These are phyloP conservation scores for Fusarium sp. DNA, from an alignment of 2,329 filamentous ascomycete genomes.

Conservation along the genomic window DNA sequence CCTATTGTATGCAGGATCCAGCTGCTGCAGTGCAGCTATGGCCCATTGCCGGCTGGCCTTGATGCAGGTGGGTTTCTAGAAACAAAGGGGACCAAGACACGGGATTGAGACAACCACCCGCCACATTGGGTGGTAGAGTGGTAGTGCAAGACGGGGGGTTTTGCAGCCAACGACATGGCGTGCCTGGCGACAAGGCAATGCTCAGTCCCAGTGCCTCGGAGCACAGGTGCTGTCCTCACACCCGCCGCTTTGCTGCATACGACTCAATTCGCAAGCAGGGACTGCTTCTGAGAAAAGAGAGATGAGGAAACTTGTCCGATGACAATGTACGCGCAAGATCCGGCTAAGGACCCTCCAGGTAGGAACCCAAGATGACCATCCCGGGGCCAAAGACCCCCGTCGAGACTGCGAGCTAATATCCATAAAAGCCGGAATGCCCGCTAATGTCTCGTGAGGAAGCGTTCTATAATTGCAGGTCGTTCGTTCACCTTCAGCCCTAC, in stretches of 20 bases:
- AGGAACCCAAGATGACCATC: constrained; percentile 12
- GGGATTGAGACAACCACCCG: constrained; percentile 29
- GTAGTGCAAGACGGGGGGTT: constrained; percentile 18
- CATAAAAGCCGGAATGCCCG: constrained; percentile 42
- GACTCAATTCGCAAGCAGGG: constrained; percentile 23
- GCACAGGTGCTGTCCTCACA: constrained; percentile 4
- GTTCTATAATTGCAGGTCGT: constrained; percentile 20
- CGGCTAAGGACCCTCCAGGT: constrained; percentile 14
- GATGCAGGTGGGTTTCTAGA: constrained; percentile 37
- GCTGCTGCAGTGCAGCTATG: constrained; percentile 9
- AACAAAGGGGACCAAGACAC: constrained; percentile 39
- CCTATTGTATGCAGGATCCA: constrained; percentile 16
- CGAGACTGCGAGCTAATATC: constrained; percentile 20
- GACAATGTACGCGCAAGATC: constrained; percentile 19
- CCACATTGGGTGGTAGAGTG: constrained; percentile 17
- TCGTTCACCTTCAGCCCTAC: constrained; percentile 40
- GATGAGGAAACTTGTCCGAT: constrained; percentile 34
- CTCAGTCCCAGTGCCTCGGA: constrained; percentile 26
- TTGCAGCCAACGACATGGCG: constrained; percentile 35
- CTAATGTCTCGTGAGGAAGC: constrained; percentile 22
- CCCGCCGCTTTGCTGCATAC: constrained; percentile 27
- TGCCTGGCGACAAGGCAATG: constrained; percentile 27
- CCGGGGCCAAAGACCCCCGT: constrained; percentile 19
- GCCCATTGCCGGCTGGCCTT: constrained; percentile 24
- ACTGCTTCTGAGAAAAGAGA: constrained; percentile 33